phyloP scores from a whole-genome alignment of 306 rosid species.

The Vachellia pachyceras region DNA sequence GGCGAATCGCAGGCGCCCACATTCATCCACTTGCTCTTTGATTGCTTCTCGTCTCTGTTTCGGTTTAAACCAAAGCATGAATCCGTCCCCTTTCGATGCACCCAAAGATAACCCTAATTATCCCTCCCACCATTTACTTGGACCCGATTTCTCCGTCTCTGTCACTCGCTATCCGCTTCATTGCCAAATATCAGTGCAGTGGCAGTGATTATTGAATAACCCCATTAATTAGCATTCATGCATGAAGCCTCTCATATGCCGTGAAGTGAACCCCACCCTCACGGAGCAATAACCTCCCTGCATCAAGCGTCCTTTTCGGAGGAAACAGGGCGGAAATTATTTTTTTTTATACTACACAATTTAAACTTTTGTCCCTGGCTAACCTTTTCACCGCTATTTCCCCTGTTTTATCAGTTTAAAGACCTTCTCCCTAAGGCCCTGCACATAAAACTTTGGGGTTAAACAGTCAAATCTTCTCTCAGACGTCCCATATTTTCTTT shows the following conservation, averaged over 20 bases:
- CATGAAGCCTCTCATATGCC: not conserved
- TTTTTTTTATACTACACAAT: no score
- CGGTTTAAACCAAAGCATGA: not conserved
- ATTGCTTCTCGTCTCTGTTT: not conserved
- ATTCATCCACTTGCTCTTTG: slow-evolving; percentile 14
- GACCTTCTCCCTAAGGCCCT: no score
- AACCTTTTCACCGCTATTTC: no score
- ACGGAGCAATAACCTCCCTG: not conserved
- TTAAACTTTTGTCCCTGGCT: no score
- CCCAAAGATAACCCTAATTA: not conserved
- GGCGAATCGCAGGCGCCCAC: slow-evolving; percentile 26
- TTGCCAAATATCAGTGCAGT: not conserved
- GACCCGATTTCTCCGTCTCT: not conserved
- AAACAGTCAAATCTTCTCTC: no score
- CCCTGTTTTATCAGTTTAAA: no score
- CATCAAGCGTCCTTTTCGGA: not conserved
- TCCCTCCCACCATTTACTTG: slow-evolving; percentile 21
- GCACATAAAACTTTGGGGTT: no score
- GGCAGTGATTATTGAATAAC: slow-evolving; percentile 34
- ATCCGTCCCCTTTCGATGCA: not conserved
- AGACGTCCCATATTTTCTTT: no score
- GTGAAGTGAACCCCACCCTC: slow-evolving; percentile 5
- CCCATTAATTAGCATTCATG: slow-evolving; percentile 21
- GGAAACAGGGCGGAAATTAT: not conserved
- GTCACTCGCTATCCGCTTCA: not conserved